Base-by-base conservation (phyloP, 2,329 filamentous ascomycete species). In the Paraphoma sp. region DNA sequence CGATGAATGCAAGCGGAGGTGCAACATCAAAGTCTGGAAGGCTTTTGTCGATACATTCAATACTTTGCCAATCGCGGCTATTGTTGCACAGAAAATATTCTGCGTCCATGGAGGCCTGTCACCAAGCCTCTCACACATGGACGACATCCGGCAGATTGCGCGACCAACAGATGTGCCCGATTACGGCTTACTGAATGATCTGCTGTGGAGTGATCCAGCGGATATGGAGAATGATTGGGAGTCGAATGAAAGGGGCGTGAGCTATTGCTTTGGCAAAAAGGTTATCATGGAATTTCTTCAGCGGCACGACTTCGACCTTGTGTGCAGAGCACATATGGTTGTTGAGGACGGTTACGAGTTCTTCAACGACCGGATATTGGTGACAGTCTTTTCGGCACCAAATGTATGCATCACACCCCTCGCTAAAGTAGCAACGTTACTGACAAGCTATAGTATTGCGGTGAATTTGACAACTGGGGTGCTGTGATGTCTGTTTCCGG, bases 201-300 rank as follows among this genome's bases (percentile, higher is more conserved):
- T 99, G 29, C 82, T 99, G 16, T 99, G 95, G 95, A 96, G 93
- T 60, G 95, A 99, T 75, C 95, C 95, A 0, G 95, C 94, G 53
- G 95, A 99, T 63, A 97, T 98, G 92, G 93, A 97, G 61, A 89
- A 90, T 66, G 95, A 98, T 69, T 99, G 95, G 95, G 94, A 98
- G 75, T 92, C 93, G 16, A 99, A 98, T 63, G 95, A 99, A 76
- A 84, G 95, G 73, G 95, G 95, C 49, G 95, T 99, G 47, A 97
- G 93, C 75, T 99, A 98, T 76, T 98, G 95, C 75, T 99, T 99
- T 74, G 94, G 94, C 46, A 98, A 98, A 79, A 95, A 96, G 72
- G 94, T 99, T 63, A 98, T 99, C 60, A 93, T 93, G 76, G 93
- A 98, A 69, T 99, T 99, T 76, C 81, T 99, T 62, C 89, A 93